These are phyloP conservation scores for Populus nigra DNA, from an alignment of 345 rosid genomes.

Conservation along the genomic window DNA sequence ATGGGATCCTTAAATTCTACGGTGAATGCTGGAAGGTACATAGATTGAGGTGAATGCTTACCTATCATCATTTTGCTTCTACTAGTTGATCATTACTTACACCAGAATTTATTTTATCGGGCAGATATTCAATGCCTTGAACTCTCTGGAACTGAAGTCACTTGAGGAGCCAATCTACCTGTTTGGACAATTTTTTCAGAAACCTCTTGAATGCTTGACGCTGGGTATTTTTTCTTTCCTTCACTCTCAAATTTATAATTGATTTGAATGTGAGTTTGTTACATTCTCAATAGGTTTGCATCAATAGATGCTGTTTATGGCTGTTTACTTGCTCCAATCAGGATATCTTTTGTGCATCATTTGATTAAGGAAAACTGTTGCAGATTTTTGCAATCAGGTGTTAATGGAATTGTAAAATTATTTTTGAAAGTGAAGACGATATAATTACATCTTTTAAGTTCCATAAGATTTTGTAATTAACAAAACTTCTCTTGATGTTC, in stretches of 20 bases:
- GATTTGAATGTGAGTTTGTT: conserved; percentile 6
- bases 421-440: neutral
- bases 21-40: conserved; percentile 87
- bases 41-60: conserved; percentile 25
- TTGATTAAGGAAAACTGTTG: neutral
- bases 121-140: conserved; percentile 84
- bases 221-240: conserved; percentile 49
- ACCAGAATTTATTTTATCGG: conserved; percentile 13
- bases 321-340: neutral
- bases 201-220: conserved; percentile 84
- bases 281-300: too few species aligned
- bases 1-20: conserved; percentile 79
- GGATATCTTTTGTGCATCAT: neutral
- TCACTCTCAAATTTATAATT: neutral
- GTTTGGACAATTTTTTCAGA: conserved; percentile 90
- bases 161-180: conserved; percentile 95
- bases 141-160: conserved; percentile 86
- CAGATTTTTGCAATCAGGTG: neutral
- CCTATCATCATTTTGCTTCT: neutral
- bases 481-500: neutral
- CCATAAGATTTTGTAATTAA: neutral
- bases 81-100: conserved; percentile 19
- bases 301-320: neutral
- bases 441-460: neutral
- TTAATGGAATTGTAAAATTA: neutral